These are phyloP conservation scores for Pseudocercospora ulei DNA, from an alignment of 2,329 filamentous ascomycete species.

Conservation along the genomic window DNA sequence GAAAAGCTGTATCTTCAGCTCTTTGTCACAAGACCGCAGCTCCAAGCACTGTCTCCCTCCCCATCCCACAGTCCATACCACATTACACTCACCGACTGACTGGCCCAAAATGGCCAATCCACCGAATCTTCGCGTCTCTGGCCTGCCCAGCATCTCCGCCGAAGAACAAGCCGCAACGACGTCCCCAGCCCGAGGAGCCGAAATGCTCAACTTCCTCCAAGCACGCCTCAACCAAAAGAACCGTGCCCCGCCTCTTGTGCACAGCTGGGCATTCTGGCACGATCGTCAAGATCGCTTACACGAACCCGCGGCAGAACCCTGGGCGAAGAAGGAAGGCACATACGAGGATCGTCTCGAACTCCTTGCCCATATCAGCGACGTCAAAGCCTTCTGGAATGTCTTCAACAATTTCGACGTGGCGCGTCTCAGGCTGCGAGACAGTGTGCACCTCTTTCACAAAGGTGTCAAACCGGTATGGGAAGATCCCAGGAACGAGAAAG, in stretches of 20 bases:
- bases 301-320: constrained; percentile 14
- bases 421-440: constrained; percentile 57
- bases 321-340: constrained; percentile 22
- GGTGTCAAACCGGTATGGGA: constrained; percentile 76
- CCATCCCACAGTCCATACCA: too few species aligned
- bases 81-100: not conserved
- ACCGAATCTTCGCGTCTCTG: constrained; percentile 30
- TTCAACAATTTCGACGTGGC: constrained; percentile 66
- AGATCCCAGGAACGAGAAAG: constrained; percentile 74
- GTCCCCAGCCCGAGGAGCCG: constrained; percentile 66
- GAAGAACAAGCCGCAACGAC: constrained; percentile 51
- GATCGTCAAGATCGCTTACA: constrained; percentile 37
- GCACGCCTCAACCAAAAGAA: constrained; percentile 35
- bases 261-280: constrained; percentile 47
- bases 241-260: constrained; percentile 44
- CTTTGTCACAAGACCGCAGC: too few species aligned
- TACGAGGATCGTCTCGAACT: constrained; percentile 43
- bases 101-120: constrained; percentile 26
- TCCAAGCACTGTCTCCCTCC: too few species aligned
- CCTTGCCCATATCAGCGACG: constrained; percentile 40
- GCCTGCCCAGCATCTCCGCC: constrained; percentile 54
- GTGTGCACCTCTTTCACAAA: constrained; percentile 68
- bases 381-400: constrained; percentile 44
- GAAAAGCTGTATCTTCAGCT: too few species aligned
- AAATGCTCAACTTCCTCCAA: constrained; percentile 49